Percentiles rank a stretch among this genome's conserved stretches.
Evolutionary conservation across 768 basidiomycete species (phyloP).

Genomic region (Astraeus odoratus): DNA sequence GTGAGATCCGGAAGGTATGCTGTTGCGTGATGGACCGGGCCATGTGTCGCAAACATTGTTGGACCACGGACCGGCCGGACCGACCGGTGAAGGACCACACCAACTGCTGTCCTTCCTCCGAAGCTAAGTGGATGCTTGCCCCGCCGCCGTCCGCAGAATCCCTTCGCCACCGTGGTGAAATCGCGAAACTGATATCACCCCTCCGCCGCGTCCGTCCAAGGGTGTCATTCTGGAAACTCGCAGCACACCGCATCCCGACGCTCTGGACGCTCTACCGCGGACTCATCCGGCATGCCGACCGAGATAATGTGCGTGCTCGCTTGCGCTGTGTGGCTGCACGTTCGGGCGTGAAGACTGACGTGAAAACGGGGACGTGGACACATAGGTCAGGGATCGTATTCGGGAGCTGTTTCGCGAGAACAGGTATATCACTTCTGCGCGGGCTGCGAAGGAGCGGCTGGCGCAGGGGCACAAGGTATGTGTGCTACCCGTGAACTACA

Average conservation of each 20-base stretch:
- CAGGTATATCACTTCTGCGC: conserved; percentile 47
- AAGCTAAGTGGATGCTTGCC: too few relatives aligned
- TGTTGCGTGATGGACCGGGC: too few relatives aligned
- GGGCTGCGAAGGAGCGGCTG: conserved; percentile 40
- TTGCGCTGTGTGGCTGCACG: too few relatives aligned
- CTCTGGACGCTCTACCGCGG: conserved; percentile 72
- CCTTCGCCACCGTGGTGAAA: conserved; percentile 42
- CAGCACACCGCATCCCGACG: conserved; percentile 70
- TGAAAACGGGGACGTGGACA: conserved; percentile 3
- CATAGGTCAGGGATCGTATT: conserved; percentile 54
- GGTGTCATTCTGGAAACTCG: conserved; percentile 61
- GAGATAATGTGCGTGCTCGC: conserved; percentile 42
- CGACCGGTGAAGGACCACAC: too few relatives aligned
- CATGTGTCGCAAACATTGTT: too few relatives aligned
- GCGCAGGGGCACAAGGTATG: conserved; percentile 52
- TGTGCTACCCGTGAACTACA: too few relatives aligned
- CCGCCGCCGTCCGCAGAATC: conserved; percentile 23
- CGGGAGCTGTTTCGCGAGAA: conserved; percentile 46
- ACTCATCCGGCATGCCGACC: conserved; percentile 49
- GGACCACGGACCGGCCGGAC: too few relatives aligned
- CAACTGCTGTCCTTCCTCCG: too few relatives aligned
- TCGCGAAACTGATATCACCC: conserved; percentile 48
- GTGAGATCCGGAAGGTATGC: too few relatives aligned
- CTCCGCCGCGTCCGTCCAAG: conserved; percentile 54
- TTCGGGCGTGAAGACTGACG: background rate